Base-by-base conservation (phyloP, 352 stramenopile genomes). In the Phytophthora tubulina region DNA sequence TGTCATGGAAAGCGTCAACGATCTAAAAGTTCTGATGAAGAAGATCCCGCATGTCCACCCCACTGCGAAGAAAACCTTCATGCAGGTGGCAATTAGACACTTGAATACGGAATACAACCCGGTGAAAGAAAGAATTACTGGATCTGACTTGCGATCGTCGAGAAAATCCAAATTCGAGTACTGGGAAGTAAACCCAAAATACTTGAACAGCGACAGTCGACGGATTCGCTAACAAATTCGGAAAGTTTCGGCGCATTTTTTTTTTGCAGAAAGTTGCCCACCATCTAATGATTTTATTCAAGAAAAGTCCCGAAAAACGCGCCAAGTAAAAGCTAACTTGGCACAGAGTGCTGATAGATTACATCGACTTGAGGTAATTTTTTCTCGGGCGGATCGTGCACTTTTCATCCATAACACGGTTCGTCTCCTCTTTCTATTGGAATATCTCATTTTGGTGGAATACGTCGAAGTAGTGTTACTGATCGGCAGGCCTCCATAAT, bases 361-460 rank as follows among this genome's bases (percentile, higher is more conserved):
- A 27, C 21, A 2, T 51, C 14, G 39, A n/a, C 48, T 72, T 11
- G 62, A 67, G 2, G 5, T n/a, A 0, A 10, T 72, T 4, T 75
- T 70, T 21, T 62, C 63, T 1, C 8, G 8, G 8, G 39, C 70
- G 21, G 72, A 79, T 33, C 67, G 62, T 1, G 42, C 48, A 2
- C n/a, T 66, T 0, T 79, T 80, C 52, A 69, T 82, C 15, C 66
- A 65, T 13, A 63, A 80, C 31, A 73, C 49, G 14, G 50, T 67
- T 5, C 62, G 51, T 1, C 69, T 76, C 3, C 70, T 82, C 6
- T 75, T 81, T 17, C 72, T 78, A n/a, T 74, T 65, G 2, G 78
- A 88, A 48, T 86, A 76, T n/a, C 21, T 84, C 8, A 41, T 82
- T 2, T 46, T 84, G n/a, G 66, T 78, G n/a, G 78, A 85, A 49